These are phyloP conservation scores for Senna tora DNA, from an alignment of 306 rosid species.

Conservation along the genomic window DNA sequence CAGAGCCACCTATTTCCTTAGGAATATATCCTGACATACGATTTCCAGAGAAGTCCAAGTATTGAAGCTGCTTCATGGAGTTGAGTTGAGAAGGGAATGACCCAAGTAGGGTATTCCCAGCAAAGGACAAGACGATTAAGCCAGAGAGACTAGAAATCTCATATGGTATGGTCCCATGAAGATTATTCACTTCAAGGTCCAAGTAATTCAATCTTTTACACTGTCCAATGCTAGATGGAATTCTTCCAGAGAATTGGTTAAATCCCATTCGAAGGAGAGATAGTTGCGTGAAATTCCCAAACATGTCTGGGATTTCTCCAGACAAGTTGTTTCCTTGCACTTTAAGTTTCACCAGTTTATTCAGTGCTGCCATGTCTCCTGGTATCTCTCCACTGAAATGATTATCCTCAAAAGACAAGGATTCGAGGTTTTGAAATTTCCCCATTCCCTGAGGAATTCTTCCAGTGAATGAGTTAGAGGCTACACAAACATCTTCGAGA, in stretches of 20 bases:
- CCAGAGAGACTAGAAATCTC: slow-evolving; percentile 44
- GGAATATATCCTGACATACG: slow-evolving; percentile 44
- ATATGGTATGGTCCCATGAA: slow-evolving; percentile 44
- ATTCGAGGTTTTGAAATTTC: slow-evolving; percentile 34
- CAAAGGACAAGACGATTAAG: slow-evolving; percentile 4
- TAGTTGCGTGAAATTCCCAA: slow-evolving; percentile 46
- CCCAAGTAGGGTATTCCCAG: slow-evolving; percentile 32
- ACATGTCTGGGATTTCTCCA: slow-evolving; percentile 50
- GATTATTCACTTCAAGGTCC: slow-evolving; percentile 31
- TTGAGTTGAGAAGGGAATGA: slow-evolving; percentile 33
- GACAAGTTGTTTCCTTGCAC: slow-evolving; percentile 34
- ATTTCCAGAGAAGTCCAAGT: slow-evolving; percentile 35
- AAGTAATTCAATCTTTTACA: slow-evolving; percentile 11
- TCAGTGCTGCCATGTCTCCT: slow-evolving; percentile 37
- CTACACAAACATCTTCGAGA: slow-evolving; percentile 43
- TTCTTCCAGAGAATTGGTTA: slow-evolving; percentile 41
- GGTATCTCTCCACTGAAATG: slow-evolving; percentile 44
- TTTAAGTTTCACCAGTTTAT: background rate
- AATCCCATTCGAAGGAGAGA: background rate
- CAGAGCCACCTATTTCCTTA: background rate
- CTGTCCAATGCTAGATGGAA: slow-evolving; percentile 41
- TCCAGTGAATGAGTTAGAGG: slow-evolving; percentile 35
- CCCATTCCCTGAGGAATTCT: slow-evolving; percentile 42
- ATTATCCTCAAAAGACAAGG: slow-evolving; percentile 42
- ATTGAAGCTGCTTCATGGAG: slow-evolving; percentile 41